Percentiles rank a stretch among this genome's conserved stretches.
Conservation (phyloP, 306 rosid genomes). For the Arachis stenosperma region DNA sequence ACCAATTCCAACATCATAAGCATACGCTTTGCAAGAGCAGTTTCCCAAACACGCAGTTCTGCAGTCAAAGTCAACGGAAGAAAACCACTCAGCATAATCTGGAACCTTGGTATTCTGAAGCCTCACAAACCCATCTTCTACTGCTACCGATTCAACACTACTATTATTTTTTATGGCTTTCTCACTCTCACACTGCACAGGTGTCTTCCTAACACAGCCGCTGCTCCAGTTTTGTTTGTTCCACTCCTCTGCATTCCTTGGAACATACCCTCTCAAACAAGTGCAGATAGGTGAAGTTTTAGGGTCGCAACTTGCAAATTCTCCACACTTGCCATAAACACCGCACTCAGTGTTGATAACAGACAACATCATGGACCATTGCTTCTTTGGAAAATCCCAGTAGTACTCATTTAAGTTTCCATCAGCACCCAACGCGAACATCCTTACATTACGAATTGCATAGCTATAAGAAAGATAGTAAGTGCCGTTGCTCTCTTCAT, state of each 20-base stretch:
- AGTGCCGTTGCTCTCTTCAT: conserved; percentile 4
- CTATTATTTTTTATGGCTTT: background rate
- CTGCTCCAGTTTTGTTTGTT: conserved; percentile 38
- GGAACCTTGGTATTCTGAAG: conserved; percentile 52
- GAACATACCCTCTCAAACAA: conserved; percentile 54
- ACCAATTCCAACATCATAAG: conserved; percentile 25
- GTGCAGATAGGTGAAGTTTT: conserved; percentile 35
- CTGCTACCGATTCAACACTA: background rate
- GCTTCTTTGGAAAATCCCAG: background rate
- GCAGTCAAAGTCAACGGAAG: conserved; percentile 12
- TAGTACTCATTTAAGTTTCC: background rate
- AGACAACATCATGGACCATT: background rate
- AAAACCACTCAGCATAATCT: conserved; percentile 8
- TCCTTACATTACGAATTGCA: background rate
- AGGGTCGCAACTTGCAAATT: conserved; percentile 38
- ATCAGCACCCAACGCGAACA: background rate
- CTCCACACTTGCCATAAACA: conserved; percentile 51
- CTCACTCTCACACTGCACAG: conserved; percentile 22
- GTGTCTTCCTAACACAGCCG: conserved; percentile 47
- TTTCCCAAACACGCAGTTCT: conserved; percentile 38
- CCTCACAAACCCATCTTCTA: conserved; percentile 43
- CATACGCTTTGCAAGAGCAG: conserved; percentile 37
- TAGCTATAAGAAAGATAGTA: background rate
- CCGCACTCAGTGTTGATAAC: conserved; percentile 35
- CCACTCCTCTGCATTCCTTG: conserved; percentile 44